Conservation (phyloP, 2,329 filamentous ascomycete species). For the Sporothrix euskadiensis region DNA sequence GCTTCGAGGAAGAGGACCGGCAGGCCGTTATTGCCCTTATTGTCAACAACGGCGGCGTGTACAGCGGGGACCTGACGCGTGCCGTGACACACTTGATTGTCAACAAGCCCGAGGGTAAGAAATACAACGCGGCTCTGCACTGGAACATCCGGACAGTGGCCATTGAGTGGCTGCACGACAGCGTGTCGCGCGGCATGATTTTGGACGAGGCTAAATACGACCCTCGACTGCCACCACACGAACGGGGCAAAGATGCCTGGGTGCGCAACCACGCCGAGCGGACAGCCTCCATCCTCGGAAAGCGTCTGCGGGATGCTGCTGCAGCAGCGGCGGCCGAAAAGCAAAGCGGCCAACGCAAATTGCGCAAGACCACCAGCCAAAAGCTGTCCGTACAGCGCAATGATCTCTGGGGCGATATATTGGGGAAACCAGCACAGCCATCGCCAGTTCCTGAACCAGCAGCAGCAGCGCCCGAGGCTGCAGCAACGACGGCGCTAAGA, state of each 20-base stretch:
- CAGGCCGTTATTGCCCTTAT: conserved; percentile 69
- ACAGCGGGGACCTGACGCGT: conserved; percentile 84
- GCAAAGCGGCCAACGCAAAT: conserved; percentile 67
- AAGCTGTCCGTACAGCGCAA: conserved; percentile 78
- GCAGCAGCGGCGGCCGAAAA: conserved; percentile 47
- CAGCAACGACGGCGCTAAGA: not conserved
- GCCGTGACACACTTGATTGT: conserved; percentile 86
- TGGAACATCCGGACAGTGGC: conserved; percentile 83
- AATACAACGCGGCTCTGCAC: conserved; percentile 81
- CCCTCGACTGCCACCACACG: conserved; percentile 65
- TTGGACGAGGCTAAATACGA: conserved; percentile 85
- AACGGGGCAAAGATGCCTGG: conserved; percentile 79
- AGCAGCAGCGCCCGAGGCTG: not conserved
- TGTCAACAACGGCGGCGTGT: conserved; percentile 71
- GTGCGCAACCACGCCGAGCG: conserved; percentile 47
- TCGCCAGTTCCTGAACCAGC: not conserved
- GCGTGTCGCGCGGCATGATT: conserved; percentile 82
- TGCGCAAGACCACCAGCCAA: conserved; percentile 83
- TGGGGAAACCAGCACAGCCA: conserved; percentile 48
- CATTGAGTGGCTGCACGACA: conserved; percentile 82
- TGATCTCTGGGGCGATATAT: conserved; percentile 87
- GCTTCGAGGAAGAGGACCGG: conserved; percentile 63
- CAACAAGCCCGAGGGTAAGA: conserved; percentile 75
- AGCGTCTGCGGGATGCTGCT: conserved; percentile 56
- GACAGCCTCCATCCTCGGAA: conserved; percentile 52